Percentiles rank a stretch among this genome's conserved stretches.
Evolutionary conservation across 768 basidiomycete species (phyloP).

Genomic region (Amanita brunnescens): DNA sequence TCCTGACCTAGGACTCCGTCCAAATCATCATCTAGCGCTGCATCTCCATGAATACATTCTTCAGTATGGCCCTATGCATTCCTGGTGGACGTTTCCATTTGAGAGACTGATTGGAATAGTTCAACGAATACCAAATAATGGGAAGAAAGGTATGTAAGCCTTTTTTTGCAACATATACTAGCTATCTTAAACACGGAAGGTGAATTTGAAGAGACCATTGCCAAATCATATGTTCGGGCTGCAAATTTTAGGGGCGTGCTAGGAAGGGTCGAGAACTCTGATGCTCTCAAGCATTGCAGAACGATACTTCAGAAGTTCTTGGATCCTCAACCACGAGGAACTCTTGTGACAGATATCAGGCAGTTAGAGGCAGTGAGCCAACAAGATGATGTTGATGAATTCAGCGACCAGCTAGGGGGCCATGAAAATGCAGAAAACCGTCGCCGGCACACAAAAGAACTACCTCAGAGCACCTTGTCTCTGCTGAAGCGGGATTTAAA

Average conservation of each 20-base stretch:
- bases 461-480: background rate
- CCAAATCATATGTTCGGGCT: background rate
- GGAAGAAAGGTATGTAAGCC: slow-evolving; percentile 12
- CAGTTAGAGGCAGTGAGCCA: background rate
- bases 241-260: background rate
- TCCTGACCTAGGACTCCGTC: slow-evolving; percentile 7
- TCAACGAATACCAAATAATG: slow-evolving; percentile 24
- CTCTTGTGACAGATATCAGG: background rate
- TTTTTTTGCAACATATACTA: background rate
- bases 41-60: slow-evolving; percentile 21
- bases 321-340: background rate
- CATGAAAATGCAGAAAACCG: background rate
- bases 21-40: slow-evolving; percentile 23
- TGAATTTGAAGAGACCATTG: slow-evolving; percentile 12
- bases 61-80: slow-evolving; percentile 24
- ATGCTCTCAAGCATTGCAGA: background rate
- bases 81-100: slow-evolving; percentile 32
- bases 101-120: slow-evolving; percentile 28
- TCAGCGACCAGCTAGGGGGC: background rate
- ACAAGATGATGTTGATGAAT: background rate
- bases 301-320: background rate
- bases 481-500: background rate
- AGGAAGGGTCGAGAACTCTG: background rate
- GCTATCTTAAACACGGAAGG: background rate
- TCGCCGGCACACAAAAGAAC: background rate